Evolutionary conservation across 2,329 filamentous ascomycete genomes (phyloP).

Genomic region (Stromatinia cepivora): DNA sequence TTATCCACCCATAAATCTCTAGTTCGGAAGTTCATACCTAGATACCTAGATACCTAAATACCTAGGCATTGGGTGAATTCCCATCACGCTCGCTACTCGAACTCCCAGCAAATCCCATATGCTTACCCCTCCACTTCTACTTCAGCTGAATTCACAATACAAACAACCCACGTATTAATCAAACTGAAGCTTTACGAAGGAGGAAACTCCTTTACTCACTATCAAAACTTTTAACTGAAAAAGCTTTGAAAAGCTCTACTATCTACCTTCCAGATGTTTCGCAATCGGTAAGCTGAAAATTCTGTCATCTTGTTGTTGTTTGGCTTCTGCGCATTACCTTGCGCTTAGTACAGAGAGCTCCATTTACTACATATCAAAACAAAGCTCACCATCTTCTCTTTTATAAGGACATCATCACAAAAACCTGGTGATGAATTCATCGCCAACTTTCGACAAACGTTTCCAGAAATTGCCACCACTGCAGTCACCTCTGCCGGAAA

Average conservation of each 20-base stretch:
- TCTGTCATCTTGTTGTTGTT: neutral
- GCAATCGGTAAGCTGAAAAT: slow-evolving; percentile 41
- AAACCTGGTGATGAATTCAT: slow-evolving; percentile 86
- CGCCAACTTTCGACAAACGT: slow-evolving; percentile 79
- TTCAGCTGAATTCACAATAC: slow-evolving; percentile 8
- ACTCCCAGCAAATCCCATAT: slow-evolving; percentile 13
- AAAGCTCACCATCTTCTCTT: neutral
- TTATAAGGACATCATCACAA: slow-evolving; percentile 63
- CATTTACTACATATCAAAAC: neutral
- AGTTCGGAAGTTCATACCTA: too few relatives aligned
- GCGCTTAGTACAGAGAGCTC: neutral
- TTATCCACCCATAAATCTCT: too few relatives aligned
- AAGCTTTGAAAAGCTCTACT: slow-evolving; percentile 30
- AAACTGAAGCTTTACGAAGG: neutral
- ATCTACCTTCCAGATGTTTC: slow-evolving; percentile 40
- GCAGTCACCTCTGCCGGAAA: slow-evolving; percentile 47
- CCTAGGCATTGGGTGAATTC: slow-evolving; percentile 14
- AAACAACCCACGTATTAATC: slow-evolving; percentile 1
- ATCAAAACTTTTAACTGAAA: slow-evolving; percentile 21
- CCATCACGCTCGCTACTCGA: slow-evolving; percentile 33
- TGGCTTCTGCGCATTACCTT: slow-evolving; percentile 1
- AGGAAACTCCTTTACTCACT: neutral
- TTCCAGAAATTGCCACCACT: slow-evolving; percentile 68
- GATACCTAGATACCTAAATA: neutral
- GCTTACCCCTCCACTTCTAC: slow-evolving; percentile 16